These are phyloP conservation scores for Albophoma yamanashiensis DNA, from an alignment of 2,329 filamentous ascomycete species.

Conservation along the genomic window DNA sequence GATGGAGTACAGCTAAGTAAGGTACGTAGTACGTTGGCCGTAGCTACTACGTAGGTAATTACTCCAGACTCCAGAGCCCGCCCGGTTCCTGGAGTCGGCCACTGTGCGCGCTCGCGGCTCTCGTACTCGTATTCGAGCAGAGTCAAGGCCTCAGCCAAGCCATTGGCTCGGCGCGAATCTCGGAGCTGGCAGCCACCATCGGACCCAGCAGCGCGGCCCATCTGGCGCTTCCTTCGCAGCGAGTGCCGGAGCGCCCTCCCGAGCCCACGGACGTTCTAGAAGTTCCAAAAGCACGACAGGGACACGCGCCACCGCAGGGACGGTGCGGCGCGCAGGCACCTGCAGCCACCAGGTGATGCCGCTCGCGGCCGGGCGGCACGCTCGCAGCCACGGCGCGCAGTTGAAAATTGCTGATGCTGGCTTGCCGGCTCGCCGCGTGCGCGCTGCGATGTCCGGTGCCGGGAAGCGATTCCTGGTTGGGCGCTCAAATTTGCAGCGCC, in stretches of 20 bases:
- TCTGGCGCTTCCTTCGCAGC: not conserved
- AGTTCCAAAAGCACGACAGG: not conserved
- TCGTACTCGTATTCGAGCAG: not conserved
- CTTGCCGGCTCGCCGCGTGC: too few relatives aligned
- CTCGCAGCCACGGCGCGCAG: too few relatives aligned
- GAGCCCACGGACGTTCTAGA: not conserved
- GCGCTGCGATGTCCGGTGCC: too few relatives aligned
- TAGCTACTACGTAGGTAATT: too few relatives aligned
- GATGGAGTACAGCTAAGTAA: not conserved
- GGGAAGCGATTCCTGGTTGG: too few relatives aligned
- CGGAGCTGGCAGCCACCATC: not conserved
- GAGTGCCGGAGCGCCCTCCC: not conserved
- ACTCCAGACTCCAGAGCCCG: too few relatives aligned
- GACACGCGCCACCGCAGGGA: not conserved
- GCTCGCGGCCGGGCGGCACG: not conserved
- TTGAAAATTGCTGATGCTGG: not conserved
- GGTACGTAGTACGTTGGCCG: too few relatives aligned
- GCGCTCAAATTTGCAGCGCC: conserved; percentile 5
- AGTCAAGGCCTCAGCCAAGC: not conserved
- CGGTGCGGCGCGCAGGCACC: too few relatives aligned
- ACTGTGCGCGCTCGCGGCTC: not conserved
- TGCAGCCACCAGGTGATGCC: not conserved
- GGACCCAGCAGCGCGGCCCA: not conserved
- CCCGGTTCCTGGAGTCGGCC: too few relatives aligned
- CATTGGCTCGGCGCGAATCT: not conserved